A percentile compares a stretch with the other conserved stretches of the same genome.
Conservation (phyloP, 164 flowering plant genomes). For the Paratinospora sagittata region DNA sequence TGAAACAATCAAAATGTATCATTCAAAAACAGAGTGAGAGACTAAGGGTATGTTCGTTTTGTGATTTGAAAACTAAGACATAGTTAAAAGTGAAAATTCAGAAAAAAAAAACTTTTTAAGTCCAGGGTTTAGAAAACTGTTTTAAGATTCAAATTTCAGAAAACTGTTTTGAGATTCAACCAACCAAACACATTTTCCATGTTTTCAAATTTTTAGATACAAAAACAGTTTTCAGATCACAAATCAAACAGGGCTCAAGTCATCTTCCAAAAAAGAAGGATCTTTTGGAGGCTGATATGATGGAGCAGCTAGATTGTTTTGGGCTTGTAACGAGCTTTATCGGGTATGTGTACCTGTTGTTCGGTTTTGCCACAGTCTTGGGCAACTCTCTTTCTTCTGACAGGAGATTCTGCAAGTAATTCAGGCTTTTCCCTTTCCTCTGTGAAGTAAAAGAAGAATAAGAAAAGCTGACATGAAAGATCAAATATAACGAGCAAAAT, state of each 20-base stretch:
- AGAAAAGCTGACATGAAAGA: not conserved
- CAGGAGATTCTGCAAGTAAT: slow-evolving; percentile 83
- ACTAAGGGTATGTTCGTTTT: too few relatives aligned
- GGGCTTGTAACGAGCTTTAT: not conserved
- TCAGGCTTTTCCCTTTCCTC: slow-evolving; percentile 99
- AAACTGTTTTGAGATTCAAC: too few relatives aligned
- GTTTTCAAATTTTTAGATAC: too few relatives aligned
- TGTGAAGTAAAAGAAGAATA: slow-evolving; percentile 22
- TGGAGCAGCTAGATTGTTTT: not conserved
- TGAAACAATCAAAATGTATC: slow-evolving; percentile 16
- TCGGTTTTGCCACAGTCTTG: slow-evolving; percentile 86
- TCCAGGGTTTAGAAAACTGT: too few relatives aligned
- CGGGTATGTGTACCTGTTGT: slow-evolving; percentile 59
- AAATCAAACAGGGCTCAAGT: not conserved
- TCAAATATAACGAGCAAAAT: not conserved
- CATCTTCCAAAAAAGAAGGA: not conserved
- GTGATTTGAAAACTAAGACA: too few relatives aligned
- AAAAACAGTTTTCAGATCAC: too few relatives aligned
- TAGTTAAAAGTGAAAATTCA: too few relatives aligned
- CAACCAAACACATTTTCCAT: too few relatives aligned
- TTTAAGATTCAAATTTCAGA: too few relatives aligned
- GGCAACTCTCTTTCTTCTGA: slow-evolving; percentile 82
- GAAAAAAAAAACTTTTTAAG: too few relatives aligned
- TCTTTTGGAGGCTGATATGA: not conserved
- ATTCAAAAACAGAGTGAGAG: not conserved